Conservation (phyloP, 2,329 filamentous ascomycete genomes). For the Cordyceps sp. region DNA sequence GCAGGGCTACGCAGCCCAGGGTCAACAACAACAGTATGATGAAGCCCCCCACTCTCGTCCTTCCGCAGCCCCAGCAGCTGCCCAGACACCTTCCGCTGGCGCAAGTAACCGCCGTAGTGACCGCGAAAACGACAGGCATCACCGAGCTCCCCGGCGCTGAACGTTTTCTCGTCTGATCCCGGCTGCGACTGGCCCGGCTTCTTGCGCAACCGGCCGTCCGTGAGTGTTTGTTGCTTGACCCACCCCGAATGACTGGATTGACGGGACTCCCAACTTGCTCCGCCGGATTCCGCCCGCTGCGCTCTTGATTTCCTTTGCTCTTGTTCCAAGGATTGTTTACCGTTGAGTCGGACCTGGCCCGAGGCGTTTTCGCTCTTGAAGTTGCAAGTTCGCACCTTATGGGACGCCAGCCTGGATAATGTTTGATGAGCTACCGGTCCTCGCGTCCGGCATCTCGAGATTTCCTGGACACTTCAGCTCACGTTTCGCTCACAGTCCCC, state of each 20-base stretch:
- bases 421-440: constrained; percentile 1
- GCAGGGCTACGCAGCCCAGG: constrained; percentile 24
- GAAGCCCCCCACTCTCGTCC: constrained; percentile 22
- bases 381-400: constrained; percentile 14
- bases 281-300: constrained; percentile 10
- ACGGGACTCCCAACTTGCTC: constrained; percentile 10
- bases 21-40: constrained; percentile 35
- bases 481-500: too few species aligned
- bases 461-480: too few species aligned
- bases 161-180: not conserved
- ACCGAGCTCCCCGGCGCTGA: constrained; percentile 20
- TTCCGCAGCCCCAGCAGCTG: constrained; percentile 19
- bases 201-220: too few species aligned
- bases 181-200: too few species aligned
- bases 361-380: constrained; percentile 8
- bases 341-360: constrained; percentile 6
- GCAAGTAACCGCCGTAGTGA: constrained; percentile 23
- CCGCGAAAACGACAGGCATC: constrained; percentile 24
- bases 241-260: constrained; percentile 11
- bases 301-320: constrained; percentile 8
- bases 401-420: constrained; percentile 11
- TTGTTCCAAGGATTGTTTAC: constrained; percentile 8
- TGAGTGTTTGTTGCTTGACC: constrained; percentile 13
- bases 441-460: too few species aligned
- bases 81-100: constrained; percentile 21